Conservation (phyloP, 352 stramenopile genomes). For the Lagenidium sp. region DNA sequence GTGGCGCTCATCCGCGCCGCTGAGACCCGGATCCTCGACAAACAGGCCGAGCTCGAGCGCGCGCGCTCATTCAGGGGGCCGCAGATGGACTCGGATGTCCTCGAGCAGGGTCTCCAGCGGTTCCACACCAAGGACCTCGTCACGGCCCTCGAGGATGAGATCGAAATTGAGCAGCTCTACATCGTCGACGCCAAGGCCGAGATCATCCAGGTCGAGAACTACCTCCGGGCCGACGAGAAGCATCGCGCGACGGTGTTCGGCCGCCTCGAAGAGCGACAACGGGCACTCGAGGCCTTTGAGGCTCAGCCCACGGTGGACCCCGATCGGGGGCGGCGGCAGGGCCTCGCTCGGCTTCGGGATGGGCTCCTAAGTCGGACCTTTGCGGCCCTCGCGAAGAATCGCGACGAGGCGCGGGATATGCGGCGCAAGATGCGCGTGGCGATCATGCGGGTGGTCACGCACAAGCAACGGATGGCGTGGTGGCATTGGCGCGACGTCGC, state of each 20-base stretch:
- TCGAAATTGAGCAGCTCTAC: constrained; percentile 82
- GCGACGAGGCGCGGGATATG: constrained; percentile 16
- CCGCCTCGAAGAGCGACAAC: constrained; percentile 28
- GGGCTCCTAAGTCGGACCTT: constrained; percentile 39
- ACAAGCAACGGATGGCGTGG: constrained; percentile 16
- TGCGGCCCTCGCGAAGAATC: constrained; percentile 34
- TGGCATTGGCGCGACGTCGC: constrained; percentile 20
- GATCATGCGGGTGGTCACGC: constrained; percentile 16
- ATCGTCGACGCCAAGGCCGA: constrained; percentile 72
- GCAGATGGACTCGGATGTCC: constrained; percentile 75
- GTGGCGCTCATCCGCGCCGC: constrained; percentile 57
- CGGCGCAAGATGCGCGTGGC: constrained; percentile 32
- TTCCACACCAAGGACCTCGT: constrained; percentile 78
- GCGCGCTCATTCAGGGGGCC: constrained; percentile 51
- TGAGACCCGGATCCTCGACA: constrained; percentile 64
- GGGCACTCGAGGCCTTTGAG: constrained; percentile 42
- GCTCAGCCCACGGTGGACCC: constrained; percentile 16
- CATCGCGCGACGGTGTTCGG: constrained; percentile 17
- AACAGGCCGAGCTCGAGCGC: constrained; percentile 67
- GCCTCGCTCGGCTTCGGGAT: constrained; percentile 28
- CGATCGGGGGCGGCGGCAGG: constrained; percentile 1
- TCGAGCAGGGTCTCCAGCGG: constrained; percentile 57
- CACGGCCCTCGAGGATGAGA: constrained; percentile 64
- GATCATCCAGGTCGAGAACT: constrained; percentile 62
- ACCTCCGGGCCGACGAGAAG: constrained; percentile 48